phyloP scores from a whole-genome alignment of 768 basidiomycete species.

The Rhizopogon vinicolor region DNA sequence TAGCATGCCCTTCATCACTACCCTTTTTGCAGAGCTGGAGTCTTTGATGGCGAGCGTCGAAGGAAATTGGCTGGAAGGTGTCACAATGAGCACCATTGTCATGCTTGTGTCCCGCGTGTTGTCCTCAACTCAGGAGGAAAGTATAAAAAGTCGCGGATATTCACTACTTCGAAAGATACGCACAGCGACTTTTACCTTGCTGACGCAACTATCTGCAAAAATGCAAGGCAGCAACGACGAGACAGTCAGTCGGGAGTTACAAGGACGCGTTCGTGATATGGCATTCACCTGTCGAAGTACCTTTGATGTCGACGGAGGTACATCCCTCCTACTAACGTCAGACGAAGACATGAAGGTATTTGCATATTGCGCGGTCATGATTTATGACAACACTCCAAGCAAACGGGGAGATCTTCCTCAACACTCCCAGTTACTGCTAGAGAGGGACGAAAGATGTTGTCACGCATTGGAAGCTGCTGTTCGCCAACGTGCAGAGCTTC shows the following conservation, averaged over 20 bases:
- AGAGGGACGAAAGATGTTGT: slow-evolving; percentile 29
- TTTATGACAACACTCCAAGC: slow-evolving; percentile 21
- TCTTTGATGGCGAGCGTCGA: slow-evolving; percentile 30
- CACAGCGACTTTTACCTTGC: slow-evolving; percentile 31
- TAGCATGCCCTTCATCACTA: slow-evolving; percentile 27
- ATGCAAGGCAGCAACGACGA: slow-evolving; percentile 10
- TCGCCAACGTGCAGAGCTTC: background rate
- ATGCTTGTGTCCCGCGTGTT: slow-evolving; percentile 34
- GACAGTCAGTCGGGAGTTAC: slow-evolving; percentile 6
- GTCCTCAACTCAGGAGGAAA: slow-evolving; percentile 12
- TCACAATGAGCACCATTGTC: slow-evolving; percentile 28
- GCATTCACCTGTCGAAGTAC: slow-evolving; percentile 36
- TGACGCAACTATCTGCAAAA: slow-evolving; percentile 25
- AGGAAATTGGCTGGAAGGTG: slow-evolving; percentile 37
- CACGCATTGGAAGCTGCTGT: slow-evolving; percentile 15
- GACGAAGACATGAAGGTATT: slow-evolving; percentile 20
- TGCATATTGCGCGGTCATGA: slow-evolving; percentile 18
- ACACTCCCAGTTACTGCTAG: slow-evolving; percentile 15
- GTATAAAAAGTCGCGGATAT: slow-evolving; percentile 13
- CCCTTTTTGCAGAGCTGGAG: slow-evolving; percentile 32
- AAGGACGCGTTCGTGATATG: slow-evolving; percentile 27
- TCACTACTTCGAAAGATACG: slow-evolving; percentile 29
- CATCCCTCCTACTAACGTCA: slow-evolving; percentile 11
- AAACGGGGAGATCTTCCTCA: slow-evolving; percentile 1
- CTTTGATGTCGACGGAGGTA: slow-evolving; percentile 19